These are phyloP conservation scores for Blepharisma japonicum DNA, from an alignment of 73 alveolate species.

Conservation along the genomic window DNA sequence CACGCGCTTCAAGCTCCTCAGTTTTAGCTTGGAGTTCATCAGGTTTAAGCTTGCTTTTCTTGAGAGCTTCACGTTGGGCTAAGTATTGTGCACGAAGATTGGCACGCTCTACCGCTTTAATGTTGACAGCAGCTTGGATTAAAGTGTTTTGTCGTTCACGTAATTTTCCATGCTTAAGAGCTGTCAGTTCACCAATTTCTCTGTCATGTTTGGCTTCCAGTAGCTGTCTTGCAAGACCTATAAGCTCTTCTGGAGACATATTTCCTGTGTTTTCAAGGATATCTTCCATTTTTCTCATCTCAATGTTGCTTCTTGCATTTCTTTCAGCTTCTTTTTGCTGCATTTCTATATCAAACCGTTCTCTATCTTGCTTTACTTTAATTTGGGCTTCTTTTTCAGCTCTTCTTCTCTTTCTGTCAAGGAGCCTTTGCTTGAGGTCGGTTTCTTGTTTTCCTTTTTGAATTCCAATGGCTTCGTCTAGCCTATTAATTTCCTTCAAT, in stretches of 20 bases:
- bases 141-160: conserved; percentile 12
- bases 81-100: neutral
- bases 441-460: neutral
- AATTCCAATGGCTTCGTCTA: neutral
- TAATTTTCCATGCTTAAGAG: conserved; percentile 6
- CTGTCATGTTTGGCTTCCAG: conserved; percentile 22
- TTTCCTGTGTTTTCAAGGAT: conserved; percentile 19
- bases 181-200: conserved; percentile 3
- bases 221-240: conserved; percentile 21
- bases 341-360: neutral
- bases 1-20: conserved; percentile 13
- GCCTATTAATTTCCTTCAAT: neutral
- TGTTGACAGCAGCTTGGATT: neutral
- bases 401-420: conserved; percentile 14
- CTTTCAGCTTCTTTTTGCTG: conserved; percentile 9
- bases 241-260: neutral
- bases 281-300: conserved; percentile 21
- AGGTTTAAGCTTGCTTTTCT: neutral
- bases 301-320: neutral
- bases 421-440: neutral
- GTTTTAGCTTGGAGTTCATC: neutral
- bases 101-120: neutral
- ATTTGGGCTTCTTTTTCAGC: conserved; percentile 27
- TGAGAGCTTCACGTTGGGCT: neutral
- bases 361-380: conserved; percentile 1